Percentiles rank a stretch among this genome's conserved stretches.
Conservation (phyloP, 306 rosid species). For the Cucumis cinereus region DNA sequence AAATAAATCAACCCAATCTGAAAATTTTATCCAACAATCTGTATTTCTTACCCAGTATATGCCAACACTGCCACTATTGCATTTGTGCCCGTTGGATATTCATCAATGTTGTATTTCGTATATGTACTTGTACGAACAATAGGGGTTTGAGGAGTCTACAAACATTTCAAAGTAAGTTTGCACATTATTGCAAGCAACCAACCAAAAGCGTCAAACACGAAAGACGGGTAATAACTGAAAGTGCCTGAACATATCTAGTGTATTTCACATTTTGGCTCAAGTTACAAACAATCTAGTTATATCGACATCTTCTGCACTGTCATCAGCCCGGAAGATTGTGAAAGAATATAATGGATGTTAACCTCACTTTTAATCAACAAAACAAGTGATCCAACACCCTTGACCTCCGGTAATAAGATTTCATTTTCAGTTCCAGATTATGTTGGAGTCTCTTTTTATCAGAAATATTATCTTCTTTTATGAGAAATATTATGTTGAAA, state of each 20-base stretch:
- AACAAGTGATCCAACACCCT: no score
- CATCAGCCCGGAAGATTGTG: neutral
- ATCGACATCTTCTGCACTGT: neutral
- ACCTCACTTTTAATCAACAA: no score
- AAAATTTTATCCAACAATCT: neutral
- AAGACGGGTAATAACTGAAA: neutral
- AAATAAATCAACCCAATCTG: neutral
- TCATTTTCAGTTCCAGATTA: neutral
- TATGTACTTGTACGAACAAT: conserved; percentile 76
- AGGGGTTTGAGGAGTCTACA: conserved; percentile 87
- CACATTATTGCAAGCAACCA: neutral
- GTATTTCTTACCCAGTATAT: conserved; percentile 73
- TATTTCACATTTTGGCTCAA: neutral
- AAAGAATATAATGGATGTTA: neutral
- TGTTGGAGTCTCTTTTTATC: no score
- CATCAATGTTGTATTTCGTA: conserved; percentile 54
- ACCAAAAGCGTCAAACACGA: neutral
- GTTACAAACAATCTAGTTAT: neutral
- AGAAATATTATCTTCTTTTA: no score
- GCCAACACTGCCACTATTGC: conserved; percentile 94
- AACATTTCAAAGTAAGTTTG: conserved; percentile 9
- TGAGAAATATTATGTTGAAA: no score
- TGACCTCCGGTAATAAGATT: neutral
- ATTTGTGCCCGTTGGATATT: conserved; percentile 85
- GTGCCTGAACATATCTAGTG: neutral